Evolutionary conservation across 208 protist species (phyloP).

Genomic region (Trypanosoma avium): DNA sequence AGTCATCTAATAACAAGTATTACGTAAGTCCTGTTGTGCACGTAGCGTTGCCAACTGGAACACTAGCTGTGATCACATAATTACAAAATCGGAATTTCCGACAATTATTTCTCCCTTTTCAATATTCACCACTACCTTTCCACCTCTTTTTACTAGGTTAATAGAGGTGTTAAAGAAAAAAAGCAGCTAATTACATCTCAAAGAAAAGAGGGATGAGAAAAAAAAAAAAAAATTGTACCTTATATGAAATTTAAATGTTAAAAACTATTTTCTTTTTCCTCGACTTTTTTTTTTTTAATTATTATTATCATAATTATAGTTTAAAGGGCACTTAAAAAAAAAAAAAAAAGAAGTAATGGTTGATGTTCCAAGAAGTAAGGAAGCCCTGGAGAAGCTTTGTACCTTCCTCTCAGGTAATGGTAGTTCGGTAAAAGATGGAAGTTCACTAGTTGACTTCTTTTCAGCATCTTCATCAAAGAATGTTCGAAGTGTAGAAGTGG

Average conservation of each 20-base stretch:
- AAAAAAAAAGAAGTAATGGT: background rate
- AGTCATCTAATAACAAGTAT: slow-evolving; percentile 48
- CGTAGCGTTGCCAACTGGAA: slow-evolving; percentile 45
- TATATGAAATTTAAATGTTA: background rate
- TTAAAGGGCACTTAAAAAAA: slow-evolving; percentile 1
- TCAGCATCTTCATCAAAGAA: slow-evolving; percentile 31
- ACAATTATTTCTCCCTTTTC: background rate
- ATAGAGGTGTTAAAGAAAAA: too few relatives aligned
- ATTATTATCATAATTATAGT: background rate
- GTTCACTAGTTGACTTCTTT: slow-evolving; percentile 46
- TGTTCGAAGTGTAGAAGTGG: slow-evolving; percentile 55
- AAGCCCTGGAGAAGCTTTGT: slow-evolving; percentile 62
- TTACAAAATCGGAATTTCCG: background rate
- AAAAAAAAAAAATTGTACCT: too few relatives aligned
- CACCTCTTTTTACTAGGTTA: background rate
- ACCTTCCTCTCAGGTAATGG: slow-evolving; percentile 41
- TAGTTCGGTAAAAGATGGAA: slow-evolving; percentile 10
- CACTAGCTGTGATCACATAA: slow-evolving; percentile 36
- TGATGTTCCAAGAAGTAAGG: slow-evolving; percentile 40
- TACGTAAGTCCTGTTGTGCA: slow-evolving; percentile 64
- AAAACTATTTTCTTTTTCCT: background rate
- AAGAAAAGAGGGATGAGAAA: too few relatives aligned
- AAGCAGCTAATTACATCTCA: too few relatives aligned
- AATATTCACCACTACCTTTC: background rate
- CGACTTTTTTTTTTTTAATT: background rate